Conservation (phyloP, 345 rosid genomes). For the Syzygium aqueum region DNA sequence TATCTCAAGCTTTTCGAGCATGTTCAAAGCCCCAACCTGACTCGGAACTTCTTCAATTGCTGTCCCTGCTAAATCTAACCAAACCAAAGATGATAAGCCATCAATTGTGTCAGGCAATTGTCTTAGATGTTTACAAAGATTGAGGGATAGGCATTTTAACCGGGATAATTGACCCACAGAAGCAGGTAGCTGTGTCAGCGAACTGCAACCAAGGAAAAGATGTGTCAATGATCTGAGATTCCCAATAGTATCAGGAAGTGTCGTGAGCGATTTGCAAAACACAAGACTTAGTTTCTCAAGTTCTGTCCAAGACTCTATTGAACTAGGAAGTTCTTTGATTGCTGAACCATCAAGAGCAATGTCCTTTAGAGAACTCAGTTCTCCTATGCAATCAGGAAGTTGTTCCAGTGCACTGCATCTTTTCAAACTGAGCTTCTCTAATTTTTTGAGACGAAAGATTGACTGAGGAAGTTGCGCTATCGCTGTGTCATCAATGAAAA, state of each 20-base stretch:
- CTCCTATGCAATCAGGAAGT: slow-evolving; percentile 24
- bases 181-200: slow-evolving; percentile 28
- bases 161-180: slow-evolving; percentile 27
- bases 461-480: slow-evolving; percentile 33
- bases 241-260: slow-evolving; percentile 30
- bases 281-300: slow-evolving; percentile 29
- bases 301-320: slow-evolving; percentile 19
- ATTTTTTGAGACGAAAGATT: slow-evolving; percentile 22
- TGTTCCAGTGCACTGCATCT: slow-evolving; percentile 13
- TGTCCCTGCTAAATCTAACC: slow-evolving; percentile 13
- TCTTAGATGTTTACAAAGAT: slow-evolving; percentile 11
- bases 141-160: slow-evolving; percentile 15
- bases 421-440: slow-evolving; percentile 29
- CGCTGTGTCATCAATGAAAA: slow-evolving; percentile 28
- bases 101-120: slow-evolving; percentile 35
- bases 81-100: slow-evolving; percentile 22
- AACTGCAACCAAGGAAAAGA: slow-evolving; percentile 2
- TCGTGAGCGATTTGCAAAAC: slow-evolving; percentile 12
- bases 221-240: slow-evolving; percentile 21
- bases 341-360: slow-evolving; percentile 21
- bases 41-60: slow-evolving; percentile 23
- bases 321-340: slow-evolving; percentile 26
- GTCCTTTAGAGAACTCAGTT: slow-evolving; percentile 23
- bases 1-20: slow-evolving; percentile 27
- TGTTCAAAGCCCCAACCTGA: slow-evolving; percentile 26